phyloP scores from a whole-genome alignment of 352 stramenopile species.

The Salisapilia sapeloensis region DNA sequence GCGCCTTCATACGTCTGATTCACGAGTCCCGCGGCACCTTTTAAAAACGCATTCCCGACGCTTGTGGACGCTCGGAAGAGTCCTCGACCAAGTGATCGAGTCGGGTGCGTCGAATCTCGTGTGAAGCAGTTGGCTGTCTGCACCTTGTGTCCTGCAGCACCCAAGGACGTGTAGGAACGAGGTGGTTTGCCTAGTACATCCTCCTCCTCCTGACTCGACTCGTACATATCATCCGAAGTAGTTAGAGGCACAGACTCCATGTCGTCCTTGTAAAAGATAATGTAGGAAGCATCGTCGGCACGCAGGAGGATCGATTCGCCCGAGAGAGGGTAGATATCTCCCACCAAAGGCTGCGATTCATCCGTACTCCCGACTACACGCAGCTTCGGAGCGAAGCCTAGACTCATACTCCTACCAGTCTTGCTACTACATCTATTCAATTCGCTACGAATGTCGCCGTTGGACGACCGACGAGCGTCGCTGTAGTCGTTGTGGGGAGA shows the following conservation, averaged over 20 bases:
- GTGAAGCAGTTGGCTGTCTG: constrained; percentile 78
- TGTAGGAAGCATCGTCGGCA: constrained; percentile 67
- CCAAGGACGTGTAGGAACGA: constrained; percentile 61
- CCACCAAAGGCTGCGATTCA: constrained; percentile 43
- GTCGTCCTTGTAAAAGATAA: constrained; percentile 81
- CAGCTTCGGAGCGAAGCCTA: constrained; percentile 40
- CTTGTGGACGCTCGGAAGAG: constrained; percentile 75
- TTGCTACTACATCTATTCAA: constrained; percentile 11
- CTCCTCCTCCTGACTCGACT: constrained; percentile 17
- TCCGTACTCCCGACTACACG: constrained; percentile 29
- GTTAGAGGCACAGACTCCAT: constrained; percentile 18
- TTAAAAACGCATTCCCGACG: constrained; percentile 68
- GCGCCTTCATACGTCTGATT: constrained; percentile 79
- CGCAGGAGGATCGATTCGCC: constrained; percentile 56
- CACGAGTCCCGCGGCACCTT: constrained; percentile 61
- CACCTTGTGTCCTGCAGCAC: constrained; percentile 71
- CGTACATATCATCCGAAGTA: constrained; percentile 8
- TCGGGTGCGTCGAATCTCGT: constrained; percentile 61
- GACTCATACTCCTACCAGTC: constrained; percentile 29
- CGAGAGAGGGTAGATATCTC: constrained; percentile 46
- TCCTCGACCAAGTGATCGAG: constrained; percentile 54
- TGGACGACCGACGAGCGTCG: constrained; percentile 1
- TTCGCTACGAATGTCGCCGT: constrained; percentile 14
- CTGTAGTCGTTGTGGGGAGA: constrained; percentile 12
- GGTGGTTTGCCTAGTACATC: constrained; percentile 12